These are phyloP conservation scores for Boehmeria nivea DNA, from an alignment of 306 rosid genomes.

Conservation along the genomic window DNA sequence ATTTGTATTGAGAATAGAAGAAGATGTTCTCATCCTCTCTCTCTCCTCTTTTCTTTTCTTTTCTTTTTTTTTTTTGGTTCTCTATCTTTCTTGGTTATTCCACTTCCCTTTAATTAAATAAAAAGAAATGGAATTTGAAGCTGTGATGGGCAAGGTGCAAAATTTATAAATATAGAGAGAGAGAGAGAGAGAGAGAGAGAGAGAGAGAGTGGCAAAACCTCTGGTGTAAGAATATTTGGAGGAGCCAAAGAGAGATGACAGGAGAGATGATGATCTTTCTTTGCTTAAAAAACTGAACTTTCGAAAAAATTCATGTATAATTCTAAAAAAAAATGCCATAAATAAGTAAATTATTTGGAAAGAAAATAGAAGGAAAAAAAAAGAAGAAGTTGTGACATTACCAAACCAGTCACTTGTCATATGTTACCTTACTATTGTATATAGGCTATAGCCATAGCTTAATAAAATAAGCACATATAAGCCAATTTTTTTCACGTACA, in stretches of 20 bases:
- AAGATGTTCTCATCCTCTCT: constrained; percentile 44
- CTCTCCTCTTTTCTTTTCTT: constrained; percentile 31
- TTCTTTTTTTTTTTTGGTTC: constrained; percentile 39
- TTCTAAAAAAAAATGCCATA: not conserved
- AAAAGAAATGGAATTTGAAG: constrained; percentile 63
- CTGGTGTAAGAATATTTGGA: constrained; percentile 83
- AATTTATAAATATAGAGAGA: constrained; percentile 29
- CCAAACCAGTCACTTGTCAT: constrained; percentile 2
- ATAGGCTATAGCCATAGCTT: not conserved
- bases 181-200: constrained; percentile 41
- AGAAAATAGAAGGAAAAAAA: not conserved
- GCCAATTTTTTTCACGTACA: constrained; percentile 1
- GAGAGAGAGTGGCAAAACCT: constrained; percentile 57
- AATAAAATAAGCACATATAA: too few species aligned
- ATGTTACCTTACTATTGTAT: not conserved
- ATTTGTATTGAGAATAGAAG: constrained; percentile 71
- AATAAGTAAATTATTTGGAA: not conserved
- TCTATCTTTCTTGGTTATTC: constrained; percentile 59
- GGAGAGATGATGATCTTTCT: constrained; percentile 29
- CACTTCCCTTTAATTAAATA: constrained; percentile 69
- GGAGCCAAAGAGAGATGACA: constrained; percentile 53
- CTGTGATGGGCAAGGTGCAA: constrained; percentile 36
- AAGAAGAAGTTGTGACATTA: not conserved
- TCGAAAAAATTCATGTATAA: not conserved
- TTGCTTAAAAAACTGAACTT: constrained; percentile 1